A percentile compares a stretch with the other conserved stretches of the same genome.
phyloP scores from a whole-genome alignment of 1,284 basidiomycete genomes.

The Mrakiaceae sp. region DNA sequence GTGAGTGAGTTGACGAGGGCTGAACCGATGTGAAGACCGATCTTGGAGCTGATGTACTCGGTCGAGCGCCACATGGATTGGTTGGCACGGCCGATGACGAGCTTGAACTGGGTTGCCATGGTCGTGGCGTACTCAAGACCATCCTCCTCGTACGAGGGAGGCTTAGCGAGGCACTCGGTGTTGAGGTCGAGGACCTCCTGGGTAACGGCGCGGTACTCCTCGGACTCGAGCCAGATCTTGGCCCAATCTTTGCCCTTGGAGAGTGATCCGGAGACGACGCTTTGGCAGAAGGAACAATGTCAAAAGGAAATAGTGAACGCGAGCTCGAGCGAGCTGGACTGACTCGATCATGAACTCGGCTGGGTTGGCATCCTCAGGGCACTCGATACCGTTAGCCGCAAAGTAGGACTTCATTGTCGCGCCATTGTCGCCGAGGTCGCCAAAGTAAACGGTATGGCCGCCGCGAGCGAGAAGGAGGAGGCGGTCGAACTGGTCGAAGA shows the following conservation, averaged over 20 bases:
- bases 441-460: conserved; percentile 32
- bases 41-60: conserved; percentile 10
- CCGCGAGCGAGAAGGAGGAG: conserved; percentile 38
- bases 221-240: conserved; percentile 45
- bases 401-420: conserved; percentile 40
- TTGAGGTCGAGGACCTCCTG: conserved; percentile 29
- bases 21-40: conserved; percentile 26
- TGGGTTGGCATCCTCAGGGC: conserved; percentile 41
- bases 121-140: conserved; percentile 11
- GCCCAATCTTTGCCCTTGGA: conserved; percentile 16
- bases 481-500: conserved; percentile 40
- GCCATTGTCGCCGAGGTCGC: conserved; percentile 38
- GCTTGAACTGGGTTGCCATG: conserved; percentile 11
- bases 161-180: conserved; percentile 18
- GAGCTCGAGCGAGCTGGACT: conserved; percentile 34
- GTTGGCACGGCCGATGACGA: conserved; percentile 5
- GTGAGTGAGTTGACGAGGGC: conserved; percentile 32
- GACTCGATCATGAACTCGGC: conserved; percentile 40
- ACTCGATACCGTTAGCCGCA: conserved; percentile 34
- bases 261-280: conserved; percentile 11
- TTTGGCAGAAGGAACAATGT: neutral
- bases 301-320: neutral
- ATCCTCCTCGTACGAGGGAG: conserved; percentile 22
- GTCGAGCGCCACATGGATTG: conserved; percentile 10
- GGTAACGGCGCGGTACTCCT: conserved; percentile 32